Base-by-base conservation (phyloP, 148 eudicot genomes). In the Arctostaphylos glauca region DNA sequence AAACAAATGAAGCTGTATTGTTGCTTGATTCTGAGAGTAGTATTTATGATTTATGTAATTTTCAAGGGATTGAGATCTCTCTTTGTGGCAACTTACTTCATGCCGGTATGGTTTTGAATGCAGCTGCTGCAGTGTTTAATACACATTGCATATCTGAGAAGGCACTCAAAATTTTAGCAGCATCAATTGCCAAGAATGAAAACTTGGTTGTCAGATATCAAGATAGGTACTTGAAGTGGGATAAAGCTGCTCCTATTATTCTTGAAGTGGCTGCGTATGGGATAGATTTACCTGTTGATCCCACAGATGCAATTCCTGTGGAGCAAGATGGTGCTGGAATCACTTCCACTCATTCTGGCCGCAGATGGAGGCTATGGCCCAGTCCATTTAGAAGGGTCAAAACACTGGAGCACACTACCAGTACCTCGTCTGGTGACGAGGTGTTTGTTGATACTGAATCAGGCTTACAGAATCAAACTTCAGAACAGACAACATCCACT, bases 291-390 rank as follows among this genome's bases (percentile, higher is more conserved):
- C 85, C 95, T 44, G 83, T 92, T 71, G 93, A 92, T 46, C 72
- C n/a, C 90, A 97, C 44, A 89, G 93, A 82, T 96, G 98, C n/a
- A n/a, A 94, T 94, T 86, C 88, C 87, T n/a, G 95, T 96, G 68
- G 97, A 90, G 82, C 80, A 90, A 48, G 93, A 88, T 79, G 93
- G 90, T 62, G 79, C 89, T 47, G 87, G 86, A 80, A 74, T 86
- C 78, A 73, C 90, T 80, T 81, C 88, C 19, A 85, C 92, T 52
- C 87, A 94, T 82, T 81, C 91, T 77, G 91, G 91, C n/a, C 90
- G 98, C 44, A 89, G 94, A 82, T 96, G 98, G 98, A 92, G 97
- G 87, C 90, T 96, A 3, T 94, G 97, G 98, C 90, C 97, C 62
- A 93, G 85, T 81, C 90, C 97, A 25, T 96, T 96, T 81, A 89